Evolutionary conservation across 1,139 yeast species (phyloP), one percentile per base, ranked within the genome.

Genomic region (Zygosaccharomyces sapae): DNA sequence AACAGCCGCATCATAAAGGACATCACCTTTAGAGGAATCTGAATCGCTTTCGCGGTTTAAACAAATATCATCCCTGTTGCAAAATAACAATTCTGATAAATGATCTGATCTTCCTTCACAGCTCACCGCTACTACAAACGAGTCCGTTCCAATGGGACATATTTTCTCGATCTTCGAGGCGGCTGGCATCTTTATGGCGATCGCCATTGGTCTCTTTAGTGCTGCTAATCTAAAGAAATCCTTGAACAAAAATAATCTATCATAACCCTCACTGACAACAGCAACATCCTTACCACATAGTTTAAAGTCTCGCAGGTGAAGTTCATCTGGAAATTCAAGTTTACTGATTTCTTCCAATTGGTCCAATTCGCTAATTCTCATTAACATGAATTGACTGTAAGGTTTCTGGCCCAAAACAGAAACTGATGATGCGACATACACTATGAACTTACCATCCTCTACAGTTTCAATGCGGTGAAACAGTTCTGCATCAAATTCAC

Each of bases 281-380:
- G 54, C 38, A 18, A 54, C 44, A 31, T 49, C 47, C 41, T 47
- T 47, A 9, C 48, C 51, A 31, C 46, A 46, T 3, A 55, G 29
- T 20, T 44, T 48, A 41, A 55, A 55, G 12, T 48, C 50, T 27
- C 37, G 44, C 1, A 48, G 29, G 10, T 42, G 25, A 12, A 54
- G 48, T 18, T 46, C 48, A 12, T 51, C 51, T 12, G 48, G 33
- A 22, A 53, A 46, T 9, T 45, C 25, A 9, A 49, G 39, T 36
- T 39, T 39, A 2, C 43, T 37, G 1, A 44, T 10, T 4, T 39
- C 6, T 12, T 22, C 20, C n/a, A 53, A 13, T 5, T 29, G 16
- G 5, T 38, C 22, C 20, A 31, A 30, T 37, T 37, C 31, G 18
- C 25, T 18, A 2, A 48, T 37, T 7, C 5, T 22, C 45, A 48